A percentile compares a stretch with the other conserved stretches of the same genome.
Conservation (phyloP, 768 basidiomycete genomes). For the Pluteus cervinus region DNA sequence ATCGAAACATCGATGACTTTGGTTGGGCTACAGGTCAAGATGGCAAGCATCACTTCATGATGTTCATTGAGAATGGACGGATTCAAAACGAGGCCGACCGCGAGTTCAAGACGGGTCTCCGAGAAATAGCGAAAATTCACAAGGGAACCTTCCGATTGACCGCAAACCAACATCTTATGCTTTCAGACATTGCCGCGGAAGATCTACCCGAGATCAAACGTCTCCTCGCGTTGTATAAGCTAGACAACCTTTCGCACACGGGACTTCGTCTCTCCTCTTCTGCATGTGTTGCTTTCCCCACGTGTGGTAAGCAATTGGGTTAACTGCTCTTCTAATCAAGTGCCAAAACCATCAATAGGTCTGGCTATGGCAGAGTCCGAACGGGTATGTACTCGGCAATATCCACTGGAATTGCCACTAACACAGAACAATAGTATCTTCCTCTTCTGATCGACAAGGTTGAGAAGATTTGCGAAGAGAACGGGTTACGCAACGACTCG, state of each 20-base stretch:
- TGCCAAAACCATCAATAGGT: no score
- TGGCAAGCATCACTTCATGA: slow-evolving; percentile 85
- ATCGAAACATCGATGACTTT: slow-evolving; percentile 88
- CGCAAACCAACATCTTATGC: slow-evolving; percentile 89
- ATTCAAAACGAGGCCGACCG: slow-evolving; percentile 89
- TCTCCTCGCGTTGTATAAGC: slow-evolving; percentile 76
- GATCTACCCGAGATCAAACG: slow-evolving; percentile 75
- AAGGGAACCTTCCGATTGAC: slow-evolving; percentile 93
- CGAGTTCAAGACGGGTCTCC: slow-evolving; percentile 88
- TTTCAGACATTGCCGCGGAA: slow-evolving; percentile 74
- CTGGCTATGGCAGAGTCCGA: slow-evolving; percentile 50
- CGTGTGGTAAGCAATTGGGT: no score
- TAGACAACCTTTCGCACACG: slow-evolving; percentile 79
- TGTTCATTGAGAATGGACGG: slow-evolving; percentile 97
- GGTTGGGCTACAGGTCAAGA: slow-evolving; percentile 90
- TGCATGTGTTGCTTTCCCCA: slow-evolving; percentile 97
- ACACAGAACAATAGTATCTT: slow-evolving; percentile 63
- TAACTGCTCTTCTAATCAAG: no score
- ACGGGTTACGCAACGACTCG: slow-evolving; percentile 86
- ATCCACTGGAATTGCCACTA: neutral
- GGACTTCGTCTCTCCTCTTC: slow-evolving; percentile 84
- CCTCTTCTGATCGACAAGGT: slow-evolving; percentile 92
- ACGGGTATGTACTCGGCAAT: slow-evolving; percentile 32
- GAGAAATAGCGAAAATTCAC: slow-evolving; percentile 91
- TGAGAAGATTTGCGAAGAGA: slow-evolving; percentile 91